Percentiles rank a stretch among this genome's conserved stretches.
Conservation (phyloP, 2,329 filamentous ascomycete species). For the Botryotinia calthae region DNA sequence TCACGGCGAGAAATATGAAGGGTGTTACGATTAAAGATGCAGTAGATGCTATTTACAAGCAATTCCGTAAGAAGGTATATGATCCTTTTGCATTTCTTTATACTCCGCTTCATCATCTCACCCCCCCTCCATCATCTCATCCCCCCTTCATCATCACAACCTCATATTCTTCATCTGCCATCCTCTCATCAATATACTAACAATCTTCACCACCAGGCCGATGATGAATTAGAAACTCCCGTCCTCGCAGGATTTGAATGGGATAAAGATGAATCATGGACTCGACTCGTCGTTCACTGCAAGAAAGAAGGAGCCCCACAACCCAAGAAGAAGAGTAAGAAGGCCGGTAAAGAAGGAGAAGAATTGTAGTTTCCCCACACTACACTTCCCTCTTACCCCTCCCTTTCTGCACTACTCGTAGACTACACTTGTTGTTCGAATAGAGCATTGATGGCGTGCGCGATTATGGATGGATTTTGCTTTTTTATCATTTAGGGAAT, state of each 20-base stretch:
- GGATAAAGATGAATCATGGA: conserved; percentile 92
- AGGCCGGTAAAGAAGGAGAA: conserved; percentile 46
- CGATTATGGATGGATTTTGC: conserved; percentile 2
- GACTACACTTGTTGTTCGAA: conserved; percentile 10
- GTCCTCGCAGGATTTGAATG: conserved; percentile 95
- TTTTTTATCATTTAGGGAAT: background rate
- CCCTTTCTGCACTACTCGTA: conserved; percentile 15
- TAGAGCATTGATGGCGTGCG: conserved; percentile 12
- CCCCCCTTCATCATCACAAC: accelerated
- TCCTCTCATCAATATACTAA: conserved; percentile 26
- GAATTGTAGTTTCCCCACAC: conserved; percentile 22
- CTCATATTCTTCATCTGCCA: background rate
- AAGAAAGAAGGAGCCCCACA: conserved; percentile 63
- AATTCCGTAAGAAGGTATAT: conserved; percentile 89
- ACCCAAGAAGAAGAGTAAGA: conserved; percentile 66
- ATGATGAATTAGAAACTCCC: conserved; percentile 85
- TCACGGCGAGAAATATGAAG: conserved; percentile 86
- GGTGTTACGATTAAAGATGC: conserved; percentile 98
- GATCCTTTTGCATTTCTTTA: background rate
- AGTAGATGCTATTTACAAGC: conserved; percentile 91
- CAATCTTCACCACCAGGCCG: conserved; percentile 55
- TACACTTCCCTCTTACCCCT: background rate
- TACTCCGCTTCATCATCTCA: background rate
- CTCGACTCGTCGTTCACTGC: conserved; percentile 81
- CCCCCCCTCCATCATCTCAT: background rate